Conservation (phyloP, 1,139 yeast genomes). For the Diutina neorugosa region DNA sequence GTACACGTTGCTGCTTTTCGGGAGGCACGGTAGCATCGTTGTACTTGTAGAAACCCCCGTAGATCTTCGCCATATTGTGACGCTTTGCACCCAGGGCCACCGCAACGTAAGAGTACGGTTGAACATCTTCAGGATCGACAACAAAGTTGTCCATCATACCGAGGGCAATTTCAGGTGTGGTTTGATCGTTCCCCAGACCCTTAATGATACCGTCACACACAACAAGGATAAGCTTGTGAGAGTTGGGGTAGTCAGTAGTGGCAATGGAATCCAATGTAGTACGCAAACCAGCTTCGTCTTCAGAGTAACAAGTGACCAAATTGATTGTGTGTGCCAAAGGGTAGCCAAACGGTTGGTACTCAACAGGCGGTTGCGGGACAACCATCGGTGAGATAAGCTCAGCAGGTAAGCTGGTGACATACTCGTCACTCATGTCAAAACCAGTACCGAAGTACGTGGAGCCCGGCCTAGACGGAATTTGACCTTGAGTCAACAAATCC, state of each 20-base stretch:
- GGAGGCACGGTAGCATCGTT: constrained; percentile 60
- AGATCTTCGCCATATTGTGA: constrained; percentile 95
- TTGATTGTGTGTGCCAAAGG: constrained; percentile 80
- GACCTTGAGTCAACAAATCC: constrained; percentile 16
- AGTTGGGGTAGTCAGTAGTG: constrained; percentile 87
- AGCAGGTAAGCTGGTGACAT: constrained; percentile 44
- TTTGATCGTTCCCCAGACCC: constrained; percentile 78
- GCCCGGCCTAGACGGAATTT: constrained; percentile 18
- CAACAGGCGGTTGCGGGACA: constrained; percentile 81
- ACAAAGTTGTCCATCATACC: constrained; percentile 82
- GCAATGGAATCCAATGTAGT: constrained; percentile 85
- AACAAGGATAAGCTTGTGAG: constrained; percentile 75
- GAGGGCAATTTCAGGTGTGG: constrained; percentile 83
- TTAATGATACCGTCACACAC: constrained; percentile 90
- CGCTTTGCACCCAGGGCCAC: constrained; percentile 89
- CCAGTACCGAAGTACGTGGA: constrained; percentile 30
- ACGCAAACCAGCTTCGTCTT: constrained; percentile 75
- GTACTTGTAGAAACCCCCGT: constrained; percentile 82
- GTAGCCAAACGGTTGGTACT: constrained; percentile 75
- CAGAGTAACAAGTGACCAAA: constrained; percentile 90
- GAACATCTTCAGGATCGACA: constrained; percentile 59
- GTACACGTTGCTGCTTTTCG: constrained; percentile 83
- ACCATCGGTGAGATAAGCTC: constrained; percentile 63
- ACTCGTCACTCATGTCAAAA: constrained; percentile 12
- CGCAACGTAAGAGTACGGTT: constrained; percentile 80